These are phyloP conservation scores for Penicillium crustosum DNA, from an alignment of 2,329 filamentous ascomycete species.

Conservation along the genomic window DNA sequence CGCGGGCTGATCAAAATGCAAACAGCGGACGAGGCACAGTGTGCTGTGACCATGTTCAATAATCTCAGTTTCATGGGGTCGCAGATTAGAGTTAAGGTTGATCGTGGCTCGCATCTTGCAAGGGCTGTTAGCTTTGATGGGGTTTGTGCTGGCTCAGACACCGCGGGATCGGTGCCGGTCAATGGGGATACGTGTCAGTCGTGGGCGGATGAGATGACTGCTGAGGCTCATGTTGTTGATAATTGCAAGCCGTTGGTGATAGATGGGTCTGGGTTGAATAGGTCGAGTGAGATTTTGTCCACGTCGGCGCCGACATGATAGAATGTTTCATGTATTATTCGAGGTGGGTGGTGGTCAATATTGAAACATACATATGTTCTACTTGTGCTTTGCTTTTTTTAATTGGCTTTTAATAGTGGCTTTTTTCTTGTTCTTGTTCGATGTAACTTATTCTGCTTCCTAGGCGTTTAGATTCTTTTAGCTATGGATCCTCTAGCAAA, in stretches of 20 bases:
- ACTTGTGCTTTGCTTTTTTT: not conserved
- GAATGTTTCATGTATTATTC: slow-evolving; percentile 13
- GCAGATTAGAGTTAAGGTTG: slow-evolving; percentile 36
- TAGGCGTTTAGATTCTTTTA: not conserved
- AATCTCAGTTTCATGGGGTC: slow-evolving; percentile 35
- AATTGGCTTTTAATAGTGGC: not conserved
- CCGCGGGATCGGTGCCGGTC: not conserved
- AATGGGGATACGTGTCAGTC: not conserved
- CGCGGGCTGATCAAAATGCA: slow-evolving; percentile 32
- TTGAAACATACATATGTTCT: not conserved
- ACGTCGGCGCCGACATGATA: slow-evolving; percentile 17
- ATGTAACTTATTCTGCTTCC: not conserved
- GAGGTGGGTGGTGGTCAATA: not conserved
- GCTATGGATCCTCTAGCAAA: not conserved
- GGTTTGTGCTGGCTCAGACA: not conserved
- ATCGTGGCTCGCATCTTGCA: slow-evolving; percentile 13
- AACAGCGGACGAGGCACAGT: slow-evolving; percentile 37
- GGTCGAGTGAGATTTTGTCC: slow-evolving; percentile 17
- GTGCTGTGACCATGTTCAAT: slow-evolving; percentile 36
- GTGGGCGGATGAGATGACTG: slow-evolving; percentile 7
- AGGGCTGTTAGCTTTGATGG: not conserved
- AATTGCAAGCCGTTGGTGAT: slow-evolving; percentile 21
- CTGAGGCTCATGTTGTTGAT: not conserved
- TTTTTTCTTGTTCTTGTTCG: not conserved
- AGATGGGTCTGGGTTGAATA: slow-evolving; percentile 24